These are phyloP conservation scores for Filobasidium floriforme DNA, from an alignment of 768 basidiomycete genomes.

Conservation along the genomic window DNA sequence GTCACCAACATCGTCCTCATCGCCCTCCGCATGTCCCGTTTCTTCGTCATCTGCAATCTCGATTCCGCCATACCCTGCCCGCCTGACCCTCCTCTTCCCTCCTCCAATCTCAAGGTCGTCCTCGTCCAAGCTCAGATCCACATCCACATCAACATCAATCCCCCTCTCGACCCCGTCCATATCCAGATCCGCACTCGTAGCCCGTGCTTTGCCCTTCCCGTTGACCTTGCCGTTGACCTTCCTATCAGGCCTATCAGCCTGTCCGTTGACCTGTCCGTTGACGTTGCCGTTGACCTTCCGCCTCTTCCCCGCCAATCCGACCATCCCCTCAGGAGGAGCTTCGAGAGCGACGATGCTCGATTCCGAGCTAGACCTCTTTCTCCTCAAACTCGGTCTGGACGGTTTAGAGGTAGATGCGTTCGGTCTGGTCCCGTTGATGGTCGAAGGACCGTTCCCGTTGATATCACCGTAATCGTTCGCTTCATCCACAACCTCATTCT, in stretches of 20 bases:
- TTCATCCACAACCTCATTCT: not conserved
- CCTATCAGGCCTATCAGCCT: no score
- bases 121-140: slow-evolving; percentile 5
- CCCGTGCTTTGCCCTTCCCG: slow-evolving; percentile 5
- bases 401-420: no score
- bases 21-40: no score
- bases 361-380: not conserved
- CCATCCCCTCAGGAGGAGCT: not conserved
- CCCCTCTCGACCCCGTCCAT: no score
- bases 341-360: not conserved
- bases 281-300: not conserved
- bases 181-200: not conserved
- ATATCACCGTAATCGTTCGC: not conserved
- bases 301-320: slow-evolving; percentile 2
- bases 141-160: no score
- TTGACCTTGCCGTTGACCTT: not conserved
- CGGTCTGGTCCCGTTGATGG: no score
- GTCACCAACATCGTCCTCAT: no score
- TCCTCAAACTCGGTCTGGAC: no score
- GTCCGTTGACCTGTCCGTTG: no score
- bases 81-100: not conserved
- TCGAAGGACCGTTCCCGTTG: no score
- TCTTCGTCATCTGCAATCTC: not conserved
- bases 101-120: not conserved
- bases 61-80: not conserved